Evolutionary conservation across 345 rosid species (phyloP), one percentile per base, ranked within the genome.

Genomic region (Eucalyptus sp.): DNA sequence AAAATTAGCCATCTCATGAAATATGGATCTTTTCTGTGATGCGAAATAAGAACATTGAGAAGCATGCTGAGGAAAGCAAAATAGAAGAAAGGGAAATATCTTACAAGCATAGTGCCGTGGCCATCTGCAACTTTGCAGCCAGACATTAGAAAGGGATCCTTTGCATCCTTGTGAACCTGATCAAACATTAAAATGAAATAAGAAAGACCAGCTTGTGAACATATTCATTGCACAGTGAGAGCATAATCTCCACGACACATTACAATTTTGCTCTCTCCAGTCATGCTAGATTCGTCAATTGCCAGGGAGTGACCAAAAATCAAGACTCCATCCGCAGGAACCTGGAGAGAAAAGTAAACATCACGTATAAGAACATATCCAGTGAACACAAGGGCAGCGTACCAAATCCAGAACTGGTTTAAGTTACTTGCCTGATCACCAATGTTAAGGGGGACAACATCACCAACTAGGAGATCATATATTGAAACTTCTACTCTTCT

Each of bases 61-160:
- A 76, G 84, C 3, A 11, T 76, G 48, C 46, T 3, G 14, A 58
- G 46, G 52, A 86, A 86, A 76, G 60, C 44, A 66, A 33, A 52
- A 20, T 18, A 31, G n/a, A 56, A 31, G 58, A 54, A 88, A 29
- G 66, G 86, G 88, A 80, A n/a, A 48, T 37, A 88, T 85, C 89
- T 90, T 93, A 98, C 99, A 96, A 98, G 95, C 99, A 98, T 96
- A 60, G 93, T 92, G 87, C 99, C 99, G 87, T 92, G 92, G 81
- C 99, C 99, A 94, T 98, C 99, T 6, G 99, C 99, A 68, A 98
- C 98, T 93, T 98, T 98, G 91, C 99, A 98, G 51, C 99, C 99
- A 86, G 99, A 96, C 99, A 98, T 95, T n/a, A 98, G 90, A 93
- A 98, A 98, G 76, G 99, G 99, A 76, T 92, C 90, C 91, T 90